Evolutionary conservation across 768 basidiomycete genomes (phyloP).

Genomic region (Scleroderma citrinum): DNA sequence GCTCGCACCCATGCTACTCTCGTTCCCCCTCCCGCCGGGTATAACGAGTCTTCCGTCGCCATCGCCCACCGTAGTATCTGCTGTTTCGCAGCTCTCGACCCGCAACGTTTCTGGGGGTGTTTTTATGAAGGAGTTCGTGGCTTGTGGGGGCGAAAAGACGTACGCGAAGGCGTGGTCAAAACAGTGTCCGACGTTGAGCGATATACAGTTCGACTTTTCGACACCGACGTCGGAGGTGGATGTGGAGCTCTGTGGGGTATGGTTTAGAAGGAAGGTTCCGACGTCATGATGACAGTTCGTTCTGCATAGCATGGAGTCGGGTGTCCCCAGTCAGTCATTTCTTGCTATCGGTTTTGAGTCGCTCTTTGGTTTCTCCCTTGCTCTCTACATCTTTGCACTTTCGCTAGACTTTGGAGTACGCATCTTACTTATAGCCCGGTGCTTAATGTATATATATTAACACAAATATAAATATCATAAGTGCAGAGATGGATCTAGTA

Average conservation of each 20-base stretch:
- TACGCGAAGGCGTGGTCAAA: slow-evolving; percentile 27
- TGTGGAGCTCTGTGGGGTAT: slow-evolving; percentile 26
- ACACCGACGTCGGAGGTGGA: slow-evolving; percentile 20
- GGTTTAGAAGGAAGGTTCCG: slow-evolving; percentile 21
- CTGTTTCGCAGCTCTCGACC: background rate
- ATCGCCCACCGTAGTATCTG: background rate
- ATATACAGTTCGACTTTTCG: slow-evolving; percentile 28
- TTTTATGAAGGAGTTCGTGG: slow-evolving; percentile 23
- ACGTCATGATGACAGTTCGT: background rate
- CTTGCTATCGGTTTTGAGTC: background rate
- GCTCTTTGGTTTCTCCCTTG: background rate
- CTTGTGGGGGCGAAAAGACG: slow-evolving; percentile 17
- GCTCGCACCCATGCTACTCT: background rate
- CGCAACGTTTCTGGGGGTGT: background rate
- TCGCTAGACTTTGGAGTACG: background rate
- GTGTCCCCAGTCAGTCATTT: background rate
- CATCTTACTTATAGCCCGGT: background rate
- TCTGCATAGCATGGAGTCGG: background rate
- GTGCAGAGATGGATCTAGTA: background rate
- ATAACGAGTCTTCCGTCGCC: slow-evolving; percentile 5
- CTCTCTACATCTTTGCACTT: background rate
- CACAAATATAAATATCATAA: background rate
- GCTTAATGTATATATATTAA: background rate
- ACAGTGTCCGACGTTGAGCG: slow-evolving; percentile 19
- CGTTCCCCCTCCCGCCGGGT: background rate